phyloP scores from a whole-genome alignment of 2,329 filamentous ascomycete genomes.

The Mollisia scopiformis region DNA sequence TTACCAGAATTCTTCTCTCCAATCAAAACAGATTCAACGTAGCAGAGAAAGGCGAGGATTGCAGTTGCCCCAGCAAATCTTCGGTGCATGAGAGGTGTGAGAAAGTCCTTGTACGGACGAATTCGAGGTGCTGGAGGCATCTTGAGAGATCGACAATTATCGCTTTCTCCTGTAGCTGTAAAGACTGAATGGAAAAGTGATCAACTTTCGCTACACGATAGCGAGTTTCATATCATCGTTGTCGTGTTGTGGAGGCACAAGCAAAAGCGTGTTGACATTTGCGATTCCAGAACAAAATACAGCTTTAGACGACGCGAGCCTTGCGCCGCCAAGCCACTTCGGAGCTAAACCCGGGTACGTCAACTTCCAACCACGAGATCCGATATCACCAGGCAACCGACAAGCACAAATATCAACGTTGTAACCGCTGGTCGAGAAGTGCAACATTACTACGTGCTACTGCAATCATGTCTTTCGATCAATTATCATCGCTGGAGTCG shows the following conservation, averaged over 20 bases:
- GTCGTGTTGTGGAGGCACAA: conserved; percentile 14
- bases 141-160: conserved; percentile 6
- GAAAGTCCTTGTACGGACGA: conserved; percentile 66
- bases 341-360: conserved; percentile 25
- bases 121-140: conserved; percentile 38
- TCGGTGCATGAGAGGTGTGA: conserved; percentile 85
- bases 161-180: conserved; percentile 10
- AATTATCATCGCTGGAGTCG: conserved; percentile 82
- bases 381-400: conserved; percentile 25
- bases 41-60: conserved; percentile 72
- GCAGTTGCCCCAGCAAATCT: conserved; percentile 80
- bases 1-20: conserved; percentile 71
- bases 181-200: conserved; percentile 18
- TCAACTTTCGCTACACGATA: conserved; percentile 11
- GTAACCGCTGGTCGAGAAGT: not conserved
- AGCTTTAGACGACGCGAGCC: conserved; percentile 14
- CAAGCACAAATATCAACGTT: not conserved
- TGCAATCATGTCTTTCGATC: conserved; percentile 83
- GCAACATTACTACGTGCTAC: not conserved
- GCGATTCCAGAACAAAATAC: conserved; percentile 26
- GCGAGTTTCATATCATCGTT: conserved; percentile 24
- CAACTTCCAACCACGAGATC: conserved; percentile 25
- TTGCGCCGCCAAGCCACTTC: conserved; percentile 13
- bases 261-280: conserved; percentile 30
- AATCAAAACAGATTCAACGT: conserved; percentile 71